phyloP scores from a whole-genome alignment of 331 rosid species.

The Saraca asoca region DNA sequence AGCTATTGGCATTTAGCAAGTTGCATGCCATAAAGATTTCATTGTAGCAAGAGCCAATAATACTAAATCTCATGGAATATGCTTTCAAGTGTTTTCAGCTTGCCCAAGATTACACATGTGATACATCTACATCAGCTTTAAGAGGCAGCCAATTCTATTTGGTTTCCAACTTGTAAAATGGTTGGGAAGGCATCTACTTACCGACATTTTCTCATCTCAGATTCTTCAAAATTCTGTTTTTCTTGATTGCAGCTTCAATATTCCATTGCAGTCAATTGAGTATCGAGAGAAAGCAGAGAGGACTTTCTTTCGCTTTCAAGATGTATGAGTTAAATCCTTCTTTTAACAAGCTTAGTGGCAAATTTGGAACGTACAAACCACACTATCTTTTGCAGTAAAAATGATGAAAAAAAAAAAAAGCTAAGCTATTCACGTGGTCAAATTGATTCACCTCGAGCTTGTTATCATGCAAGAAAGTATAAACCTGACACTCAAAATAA shows the following conservation, averaged over 20 bases:
- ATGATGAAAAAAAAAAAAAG: no score
- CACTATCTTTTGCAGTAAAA: background rate
- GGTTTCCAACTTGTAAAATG: background rate
- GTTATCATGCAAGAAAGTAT: no score
- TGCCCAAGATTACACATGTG: background rate
- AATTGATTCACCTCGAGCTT: no score
- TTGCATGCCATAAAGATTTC: constrained; percentile 13
- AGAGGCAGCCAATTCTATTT: background rate
- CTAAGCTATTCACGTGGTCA: no score
- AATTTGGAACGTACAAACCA: background rate
- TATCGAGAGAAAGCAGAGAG: background rate
- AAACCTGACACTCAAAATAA: no score
- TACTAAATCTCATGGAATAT: background rate
- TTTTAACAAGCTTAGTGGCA: constrained; percentile 9
- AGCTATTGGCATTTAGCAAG: background rate
- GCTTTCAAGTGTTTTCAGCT: background rate
- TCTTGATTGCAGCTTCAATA: constrained; percentile 16
- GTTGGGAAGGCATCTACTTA: constrained; percentile 1
- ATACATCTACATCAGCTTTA: background rate
- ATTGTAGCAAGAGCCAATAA: background rate
- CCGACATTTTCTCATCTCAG: background rate
- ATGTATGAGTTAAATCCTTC: constrained; percentile 2
- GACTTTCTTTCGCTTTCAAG: constrained; percentile 15
- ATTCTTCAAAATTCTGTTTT: background rate
- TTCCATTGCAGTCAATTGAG: background rate